Evolutionary conservation across 768 basidiomycete species (phyloP).

Genomic region (Erythrobasidium yunnanense): DNA sequence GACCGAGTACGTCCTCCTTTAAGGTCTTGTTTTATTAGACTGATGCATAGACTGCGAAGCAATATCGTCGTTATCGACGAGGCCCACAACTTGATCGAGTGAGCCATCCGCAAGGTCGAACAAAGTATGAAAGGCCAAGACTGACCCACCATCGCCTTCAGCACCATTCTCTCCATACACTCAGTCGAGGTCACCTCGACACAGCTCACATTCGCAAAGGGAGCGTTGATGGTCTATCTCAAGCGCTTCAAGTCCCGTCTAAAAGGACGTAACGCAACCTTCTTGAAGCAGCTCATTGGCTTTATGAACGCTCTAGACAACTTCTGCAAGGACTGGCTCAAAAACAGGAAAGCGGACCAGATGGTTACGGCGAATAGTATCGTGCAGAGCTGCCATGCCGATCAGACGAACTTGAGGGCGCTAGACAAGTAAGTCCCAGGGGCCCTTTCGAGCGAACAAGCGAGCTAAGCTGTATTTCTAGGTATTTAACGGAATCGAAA

Average conservation of each 20-base stretch:
- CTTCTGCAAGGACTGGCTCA: slow-evolving; percentile 44
- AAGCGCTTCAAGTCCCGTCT: slow-evolving; percentile 67
- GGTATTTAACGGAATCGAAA: slow-evolving; percentile 73
- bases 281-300: slow-evolving; percentile 64
- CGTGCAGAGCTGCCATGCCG: slow-evolving; percentile 60
- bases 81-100: slow-evolving; percentile 56
- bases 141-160: not conserved
- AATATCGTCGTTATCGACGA: slow-evolving; percentile 89
- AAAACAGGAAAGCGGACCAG: not conserved
- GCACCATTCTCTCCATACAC: slow-evolving; percentile 71
- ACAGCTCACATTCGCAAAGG: slow-evolving; percentile 54
- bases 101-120: no score
- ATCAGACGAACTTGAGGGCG: slow-evolving; percentile 44
- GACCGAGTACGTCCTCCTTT: slow-evolving; percentile 31
- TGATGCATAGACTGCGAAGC: slow-evolving; percentile 57
- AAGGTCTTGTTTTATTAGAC: not conserved
- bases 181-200: slow-evolving; percentile 55
- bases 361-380: slow-evolving; percentile 49
- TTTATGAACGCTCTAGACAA: slow-evolving; percentile 61
- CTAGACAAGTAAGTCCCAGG: slow-evolving; percentile 47
- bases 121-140: no score
- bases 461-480: not conserved
- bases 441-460: not conserved
- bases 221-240: slow-evolving; percentile 68
- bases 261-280: slow-evolving; percentile 58